phyloP scores from a whole-genome alignment of 371 early-diverging fungal genomes.

The Ordospora pajunii region DNA sequence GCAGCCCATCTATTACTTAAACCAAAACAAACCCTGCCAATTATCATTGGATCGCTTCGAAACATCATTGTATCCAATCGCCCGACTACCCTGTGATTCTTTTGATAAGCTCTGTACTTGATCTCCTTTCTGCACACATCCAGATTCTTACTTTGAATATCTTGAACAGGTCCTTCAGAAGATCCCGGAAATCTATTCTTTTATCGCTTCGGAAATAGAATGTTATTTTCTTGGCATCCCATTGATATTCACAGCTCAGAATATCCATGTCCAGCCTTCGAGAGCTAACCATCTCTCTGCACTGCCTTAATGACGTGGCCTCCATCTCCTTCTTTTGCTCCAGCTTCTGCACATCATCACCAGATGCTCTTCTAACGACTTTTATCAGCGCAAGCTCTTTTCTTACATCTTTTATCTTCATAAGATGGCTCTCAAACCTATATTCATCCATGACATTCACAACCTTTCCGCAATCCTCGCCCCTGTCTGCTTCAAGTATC shows the following conservation, averaged over 20 bases:
- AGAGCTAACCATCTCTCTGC: conserved; percentile 39
- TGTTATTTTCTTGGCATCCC: conserved; percentile 62
- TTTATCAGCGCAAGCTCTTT: conserved; percentile 48
- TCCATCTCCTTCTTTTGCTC: conserved; percentile 48
- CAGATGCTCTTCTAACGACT: conserved; percentile 53
- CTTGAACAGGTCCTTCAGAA: conserved; percentile 90
- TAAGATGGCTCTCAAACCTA: conserved; percentile 10
- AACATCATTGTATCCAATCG: not conserved
- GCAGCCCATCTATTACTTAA: not conserved
- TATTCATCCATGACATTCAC: not conserved
- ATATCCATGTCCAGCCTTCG: conserved; percentile 57
- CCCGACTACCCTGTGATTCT: not conserved
- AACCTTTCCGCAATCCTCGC: conserved; percentile 60
- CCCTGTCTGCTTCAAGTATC: conserved; percentile 61
- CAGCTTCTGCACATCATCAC: conserved; percentile 48
- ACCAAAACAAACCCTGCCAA: not conserved
- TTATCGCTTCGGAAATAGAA: conserved; percentile 59
- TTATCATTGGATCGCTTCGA: not conserved
- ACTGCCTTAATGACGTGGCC: conserved; percentile 37
- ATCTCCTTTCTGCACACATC: conserved; percentile 66
- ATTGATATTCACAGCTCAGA: conserved; percentile 61
- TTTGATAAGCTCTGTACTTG: conserved; percentile 11
- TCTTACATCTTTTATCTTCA: conserved; percentile 22
- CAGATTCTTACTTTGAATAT: conserved; percentile 95
- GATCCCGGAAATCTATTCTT: conserved; percentile 89